Evolutionary conservation across 306 rosid species (phyloP).

Genomic region (Casuarina equisetifolia): DNA sequence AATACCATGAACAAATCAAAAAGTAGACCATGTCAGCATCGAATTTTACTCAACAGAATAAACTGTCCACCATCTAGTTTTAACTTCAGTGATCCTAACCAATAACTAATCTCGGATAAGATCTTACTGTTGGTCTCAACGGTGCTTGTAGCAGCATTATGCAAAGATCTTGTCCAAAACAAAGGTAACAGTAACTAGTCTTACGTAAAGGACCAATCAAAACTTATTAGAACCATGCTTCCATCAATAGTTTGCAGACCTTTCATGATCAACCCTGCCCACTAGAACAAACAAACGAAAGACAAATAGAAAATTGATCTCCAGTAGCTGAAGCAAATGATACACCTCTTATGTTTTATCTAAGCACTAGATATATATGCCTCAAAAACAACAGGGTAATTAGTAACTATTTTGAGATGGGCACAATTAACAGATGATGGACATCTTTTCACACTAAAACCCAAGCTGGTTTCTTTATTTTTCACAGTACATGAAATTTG

Average conservation of each 20-base stretch:
- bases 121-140: neutral
- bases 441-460: neutral
- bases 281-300: neutral
- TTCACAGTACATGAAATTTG: neutral
- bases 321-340: neutral
- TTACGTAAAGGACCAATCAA: neutral
- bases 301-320: neutral
- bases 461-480: neutral
- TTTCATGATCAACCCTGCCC: neutral
- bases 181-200: neutral
- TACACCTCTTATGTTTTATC: neutral
- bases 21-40: neutral
- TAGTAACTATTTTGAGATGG: neutral
- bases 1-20: neutral
- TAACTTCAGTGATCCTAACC: neutral
- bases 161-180: neutral
- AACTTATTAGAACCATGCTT: neutral
- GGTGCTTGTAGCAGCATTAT: neutral
- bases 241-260: neutral
- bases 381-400: neutral
- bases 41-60: neutral
- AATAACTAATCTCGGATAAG: neutral
- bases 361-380: neutral
- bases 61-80: neutral
- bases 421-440: neutral